Evolutionary conservation across 1,139 yeast genomes (phyloP).

Genomic region (Suhomyces taliae): DNA sequence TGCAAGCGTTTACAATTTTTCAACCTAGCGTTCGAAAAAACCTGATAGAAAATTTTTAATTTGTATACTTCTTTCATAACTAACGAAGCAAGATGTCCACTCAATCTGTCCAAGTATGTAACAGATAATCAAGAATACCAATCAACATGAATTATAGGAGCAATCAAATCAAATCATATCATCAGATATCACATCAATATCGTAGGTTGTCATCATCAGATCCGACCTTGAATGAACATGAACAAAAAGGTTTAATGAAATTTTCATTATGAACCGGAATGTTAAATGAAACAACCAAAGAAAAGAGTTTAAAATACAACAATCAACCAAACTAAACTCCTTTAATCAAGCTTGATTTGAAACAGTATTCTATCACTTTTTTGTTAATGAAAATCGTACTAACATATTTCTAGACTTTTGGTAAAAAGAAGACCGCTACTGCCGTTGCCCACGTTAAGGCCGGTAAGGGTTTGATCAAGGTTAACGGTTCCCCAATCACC

Average conservation of each 20-base stretch:
- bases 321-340: background rate
- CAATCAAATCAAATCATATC: background rate
- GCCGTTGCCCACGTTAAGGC: conserved; percentile 99
- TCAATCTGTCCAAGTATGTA: conserved; percentile 73
- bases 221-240: too few relatives aligned
- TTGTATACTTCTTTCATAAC: conserved; percentile 13
- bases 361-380: too few relatives aligned
- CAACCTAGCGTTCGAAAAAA: conserved; percentile 11
- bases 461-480: conserved; percentile 99
- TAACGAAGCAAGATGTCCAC: conserved; percentile 45
- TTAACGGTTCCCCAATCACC: conserved; percentile 99
- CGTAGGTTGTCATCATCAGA: background rate
- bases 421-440: conserved; percentile 99
- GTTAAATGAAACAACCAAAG: too few relatives aligned
- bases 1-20: conserved; percentile 9
- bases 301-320: too few relatives aligned
- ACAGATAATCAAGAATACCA: background rate
- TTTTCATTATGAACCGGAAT: too few relatives aligned
- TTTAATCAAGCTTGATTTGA: too few relatives aligned
- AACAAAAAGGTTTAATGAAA: too few relatives aligned
- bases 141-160: background rate
- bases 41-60: conserved; percentile 14
- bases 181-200: background rate
- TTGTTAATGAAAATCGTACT: background rate
- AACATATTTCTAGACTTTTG: conserved; percentile 77